A percentile compares a stretch with the other conserved stretches of the same genome.
These are phyloP conservation scores for Lactarius pseudohatsudake DNA, from an alignment of 768 basidiomycete species.

Conservation along the genomic window DNA sequence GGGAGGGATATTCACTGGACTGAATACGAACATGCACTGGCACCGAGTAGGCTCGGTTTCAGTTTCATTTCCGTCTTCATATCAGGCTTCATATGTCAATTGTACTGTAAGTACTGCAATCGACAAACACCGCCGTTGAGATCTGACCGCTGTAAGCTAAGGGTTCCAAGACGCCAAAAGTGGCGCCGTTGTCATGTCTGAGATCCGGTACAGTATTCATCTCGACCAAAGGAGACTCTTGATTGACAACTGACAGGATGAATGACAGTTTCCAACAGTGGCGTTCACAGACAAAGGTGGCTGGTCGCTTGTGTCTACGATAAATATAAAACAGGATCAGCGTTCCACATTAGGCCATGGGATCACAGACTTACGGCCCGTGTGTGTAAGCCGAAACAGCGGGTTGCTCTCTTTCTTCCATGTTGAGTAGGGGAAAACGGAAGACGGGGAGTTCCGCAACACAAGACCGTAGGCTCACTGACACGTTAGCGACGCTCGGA, in stretches of 20 bases:
- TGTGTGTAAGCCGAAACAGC: neutral
- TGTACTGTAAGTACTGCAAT: neutral
- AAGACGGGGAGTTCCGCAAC: neutral
- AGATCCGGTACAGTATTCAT: neutral
- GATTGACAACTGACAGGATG: too few relatives aligned
- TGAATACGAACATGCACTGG: neutral
- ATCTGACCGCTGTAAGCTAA: neutral
- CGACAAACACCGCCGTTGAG: neutral
- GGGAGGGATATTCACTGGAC: neutral
- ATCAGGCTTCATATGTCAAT: neutral
- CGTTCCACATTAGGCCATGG: too few relatives aligned
- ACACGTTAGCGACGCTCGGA: neutral
- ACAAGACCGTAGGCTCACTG: neutral
- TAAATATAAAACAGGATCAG: too few relatives aligned
- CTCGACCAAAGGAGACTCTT: too few relatives aligned
- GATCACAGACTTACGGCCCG: neutral
- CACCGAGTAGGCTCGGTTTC: neutral
- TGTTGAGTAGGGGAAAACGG: neutral
- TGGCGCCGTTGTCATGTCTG: neutral
- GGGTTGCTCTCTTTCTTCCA: neutral
- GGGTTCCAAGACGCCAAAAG: neutral
- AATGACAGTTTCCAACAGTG: too few relatives aligned
- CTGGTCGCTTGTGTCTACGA: too few relatives aligned
- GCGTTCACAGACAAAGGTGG: too few relatives aligned
- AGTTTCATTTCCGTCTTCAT: neutral